phyloP scores from a whole-genome alignment of 352 stramenopile genomes.

The Phytophthora ohioensis region DNA sequence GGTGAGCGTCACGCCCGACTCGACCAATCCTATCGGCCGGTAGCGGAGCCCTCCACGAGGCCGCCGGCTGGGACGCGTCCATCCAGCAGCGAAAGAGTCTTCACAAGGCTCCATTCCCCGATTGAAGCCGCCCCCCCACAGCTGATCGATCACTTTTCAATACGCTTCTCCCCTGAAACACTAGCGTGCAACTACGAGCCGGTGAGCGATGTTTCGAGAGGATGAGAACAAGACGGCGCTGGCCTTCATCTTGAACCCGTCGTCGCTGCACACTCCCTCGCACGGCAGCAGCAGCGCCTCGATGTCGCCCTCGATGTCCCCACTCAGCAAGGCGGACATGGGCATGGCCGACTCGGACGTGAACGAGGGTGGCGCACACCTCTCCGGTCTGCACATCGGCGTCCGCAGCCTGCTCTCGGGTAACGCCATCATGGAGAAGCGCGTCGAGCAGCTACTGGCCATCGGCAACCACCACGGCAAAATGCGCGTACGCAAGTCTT shows the following conservation, averaged over 20 bases:
- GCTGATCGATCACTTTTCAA: conserved; percentile 12
- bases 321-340: conserved; percentile 51
- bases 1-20: conserved; percentile 31
- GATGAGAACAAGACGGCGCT: conserved; percentile 67
- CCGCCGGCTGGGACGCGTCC: conserved; percentile 7
- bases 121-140: conserved; percentile 27
- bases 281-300: conserved; percentile 30
- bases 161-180: background rate
- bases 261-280: conserved; percentile 28
- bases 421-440: conserved; percentile 61
- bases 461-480: conserved; percentile 71
- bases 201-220: conserved; percentile 36
- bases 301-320: conserved; percentile 55
- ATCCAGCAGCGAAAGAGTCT: conserved; percentile 14
- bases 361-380: conserved; percentile 32
- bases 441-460: conserved; percentile 64
- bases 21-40: conserved; percentile 9
- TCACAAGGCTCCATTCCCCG: conserved; percentile 23
- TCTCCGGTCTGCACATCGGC: conserved; percentile 56
- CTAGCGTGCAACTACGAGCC: no score
- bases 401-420: conserved; percentile 62
- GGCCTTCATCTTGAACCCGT: conserved; percentile 81
- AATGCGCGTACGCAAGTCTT: conserved; percentile 73
- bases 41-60: conserved; percentile 4
- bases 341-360: conserved; percentile 53